Conservation (phyloP, 768 basidiomycete species). For the Amanita fuliginea region DNA sequence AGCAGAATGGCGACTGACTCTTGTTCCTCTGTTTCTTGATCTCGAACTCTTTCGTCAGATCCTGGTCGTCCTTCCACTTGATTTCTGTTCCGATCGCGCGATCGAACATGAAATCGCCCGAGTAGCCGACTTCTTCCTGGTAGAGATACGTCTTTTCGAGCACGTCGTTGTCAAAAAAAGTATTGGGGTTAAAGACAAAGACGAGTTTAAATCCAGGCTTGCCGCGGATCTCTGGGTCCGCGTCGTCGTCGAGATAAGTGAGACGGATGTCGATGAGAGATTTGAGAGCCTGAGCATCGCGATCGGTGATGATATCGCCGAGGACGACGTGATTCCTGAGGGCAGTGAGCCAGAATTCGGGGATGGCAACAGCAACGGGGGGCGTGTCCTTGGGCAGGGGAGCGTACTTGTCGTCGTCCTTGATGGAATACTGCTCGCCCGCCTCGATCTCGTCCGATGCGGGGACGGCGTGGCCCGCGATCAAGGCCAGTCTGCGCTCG, state of each 20-base stretch:
- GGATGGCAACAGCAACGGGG: conserved; percentile 45
- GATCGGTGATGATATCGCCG: conserved; percentile 84
- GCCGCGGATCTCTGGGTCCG: conserved; percentile 36
- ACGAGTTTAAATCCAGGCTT: conserved; percentile 88
- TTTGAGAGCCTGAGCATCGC: conserved; percentile 82
- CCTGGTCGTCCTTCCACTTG: conserved; percentile 97
- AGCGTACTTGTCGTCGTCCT: conserved; percentile 66
- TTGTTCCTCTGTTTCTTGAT: conserved; percentile 99
- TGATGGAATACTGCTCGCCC: conserved; percentile 60
- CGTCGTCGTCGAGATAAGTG: conserved; percentile 49
- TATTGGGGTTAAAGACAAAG: conserved; percentile 76
- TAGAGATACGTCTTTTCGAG: conserved; percentile 95
- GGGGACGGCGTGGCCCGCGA: conserved; percentile 63
- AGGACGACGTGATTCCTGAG: conserved; percentile 85
- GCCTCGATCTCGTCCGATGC: conserved; percentile 75
- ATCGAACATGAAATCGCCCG: conserved; percentile 95
- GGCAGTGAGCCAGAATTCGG: conserved; percentile 97
- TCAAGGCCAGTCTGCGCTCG: conserved; percentile 76
- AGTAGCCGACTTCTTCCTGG: conserved; percentile 86
- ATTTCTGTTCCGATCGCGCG: conserved; percentile 88
- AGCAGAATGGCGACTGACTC: conserved; percentile 39
- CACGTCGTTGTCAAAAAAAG: conserved; percentile 76
- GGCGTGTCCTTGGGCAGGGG: conserved; percentile 44
- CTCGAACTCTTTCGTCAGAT: conserved; percentile 94
- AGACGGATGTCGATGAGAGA: conserved; percentile 71